phyloP scores from a whole-genome alignment of 129 eudicot species.

The Arctium minus region DNA sequence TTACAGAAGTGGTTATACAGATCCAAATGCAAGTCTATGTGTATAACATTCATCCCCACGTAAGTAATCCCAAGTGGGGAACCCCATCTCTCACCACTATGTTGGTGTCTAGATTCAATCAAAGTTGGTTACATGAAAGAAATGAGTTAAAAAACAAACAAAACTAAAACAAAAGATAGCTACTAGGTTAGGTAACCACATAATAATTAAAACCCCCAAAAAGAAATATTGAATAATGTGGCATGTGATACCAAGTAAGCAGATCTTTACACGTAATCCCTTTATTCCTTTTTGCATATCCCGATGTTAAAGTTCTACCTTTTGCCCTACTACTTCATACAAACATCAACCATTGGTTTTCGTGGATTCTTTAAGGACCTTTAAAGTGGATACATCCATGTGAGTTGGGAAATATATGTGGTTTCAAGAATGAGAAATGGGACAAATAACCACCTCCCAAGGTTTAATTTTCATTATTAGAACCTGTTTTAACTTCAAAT shows the following conservation, averaged over 20 bases:
- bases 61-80: conserved; percentile 25
- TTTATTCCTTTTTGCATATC: conserved; percentile 40
- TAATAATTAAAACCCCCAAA: conserved; percentile 6
- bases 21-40: conserved; percentile 27
- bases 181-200: conserved; percentile 36
- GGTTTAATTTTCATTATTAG: not conserved
- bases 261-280: conserved; percentile 60
- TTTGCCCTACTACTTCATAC: conserved; percentile 22
- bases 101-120: conserved; percentile 28
- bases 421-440: conserved; percentile 6
- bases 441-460: not conserved
- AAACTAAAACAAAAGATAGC: not conserved
- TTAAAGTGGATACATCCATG: not conserved
- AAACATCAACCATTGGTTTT: conserved; percentile 9
- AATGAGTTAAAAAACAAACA: not conserved
- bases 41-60: conserved; percentile 29
- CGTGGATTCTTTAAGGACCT: not conserved
- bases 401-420: not conserved
- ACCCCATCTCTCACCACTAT: conserved; percentile 27
- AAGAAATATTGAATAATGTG: conserved; percentile 30
- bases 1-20: conserved; percentile 20
- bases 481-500: not conserved
- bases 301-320: conserved; percentile 19
- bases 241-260: conserved; percentile 57
- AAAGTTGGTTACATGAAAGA: conserved; percentile 17